A percentile compares a stretch with the other conserved stretches of the same genome.
Conservation (phyloP, 208 protist genomes). For the Strigomonas galati region DNA sequence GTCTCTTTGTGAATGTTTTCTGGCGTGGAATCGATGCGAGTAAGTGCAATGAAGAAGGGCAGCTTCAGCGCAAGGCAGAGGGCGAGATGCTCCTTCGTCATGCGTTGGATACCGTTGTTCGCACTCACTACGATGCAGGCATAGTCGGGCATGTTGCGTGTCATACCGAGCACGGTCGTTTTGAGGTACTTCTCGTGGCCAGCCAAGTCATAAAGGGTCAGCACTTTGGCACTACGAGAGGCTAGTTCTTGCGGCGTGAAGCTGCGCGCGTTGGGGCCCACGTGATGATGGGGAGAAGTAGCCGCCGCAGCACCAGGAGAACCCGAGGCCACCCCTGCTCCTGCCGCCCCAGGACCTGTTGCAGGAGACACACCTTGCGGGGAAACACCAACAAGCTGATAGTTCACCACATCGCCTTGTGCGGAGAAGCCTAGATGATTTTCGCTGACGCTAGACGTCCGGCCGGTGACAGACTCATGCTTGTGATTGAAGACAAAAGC, state of each 20-base stretch:
- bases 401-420: slow-evolving; percentile 92
- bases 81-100: slow-evolving; percentile 96
- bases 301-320: background rate
- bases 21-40: slow-evolving; percentile 96
- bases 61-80: slow-evolving; percentile 96
- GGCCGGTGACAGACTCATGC: slow-evolving; percentile 94
- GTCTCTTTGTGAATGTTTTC: slow-evolving; percentile 91
- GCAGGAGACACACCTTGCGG: slow-evolving; percentile 14
- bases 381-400: slow-evolving; percentile 29
- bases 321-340: slow-evolving; percentile 9
- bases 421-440: slow-evolving; percentile 95
- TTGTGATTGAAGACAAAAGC: slow-evolving; percentile 94
- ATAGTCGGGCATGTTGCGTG: slow-evolving; percentile 95
- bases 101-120: slow-evolving; percentile 92
- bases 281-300: background rate
- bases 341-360: slow-evolving; percentile 13
- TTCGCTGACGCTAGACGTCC: slow-evolving; percentile 95
- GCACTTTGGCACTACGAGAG: slow-evolving; percentile 86
- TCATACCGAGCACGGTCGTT: slow-evolving; percentile 97
- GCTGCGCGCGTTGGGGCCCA: slow-evolving; percentile 19
- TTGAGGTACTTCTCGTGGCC: slow-evolving; percentile 98
- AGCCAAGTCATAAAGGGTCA: slow-evolving; percentile 97
- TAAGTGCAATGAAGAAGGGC: slow-evolving; percentile 96
- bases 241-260: slow-evolving; percentile 77
- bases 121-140: slow-evolving; percentile 91